These are phyloP conservation scores for Spergularia marina DNA, from an alignment of 148 eudicot species.

Conservation along the genomic window DNA sequence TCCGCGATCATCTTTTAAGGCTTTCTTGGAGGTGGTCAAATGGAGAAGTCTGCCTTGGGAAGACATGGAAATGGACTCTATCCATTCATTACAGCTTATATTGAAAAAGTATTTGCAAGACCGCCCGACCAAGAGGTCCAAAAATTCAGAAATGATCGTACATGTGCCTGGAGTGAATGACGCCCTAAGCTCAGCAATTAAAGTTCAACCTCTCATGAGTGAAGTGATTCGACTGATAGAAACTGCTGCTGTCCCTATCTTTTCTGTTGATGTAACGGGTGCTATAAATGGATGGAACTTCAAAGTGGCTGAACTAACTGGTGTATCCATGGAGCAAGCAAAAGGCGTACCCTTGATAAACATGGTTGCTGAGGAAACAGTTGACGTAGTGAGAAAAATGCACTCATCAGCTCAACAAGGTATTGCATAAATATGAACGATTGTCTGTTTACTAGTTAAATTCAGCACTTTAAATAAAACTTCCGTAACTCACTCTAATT, in stretches of 20 bases:
- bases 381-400: constrained; percentile 39
- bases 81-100: constrained; percentile 71
- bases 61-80: constrained; percentile 91
- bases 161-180: constrained; percentile 43
- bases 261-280: constrained; percentile 71
- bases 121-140: constrained; percentile 27
- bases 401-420: constrained; percentile 68
- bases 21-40: constrained; percentile 77
- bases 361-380: constrained; percentile 54
- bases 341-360: constrained; percentile 48
- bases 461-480: not conserved
- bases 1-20: constrained; percentile 80
- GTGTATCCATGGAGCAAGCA: constrained; percentile 55
- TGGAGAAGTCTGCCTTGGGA: constrained; percentile 81
- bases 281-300: constrained; percentile 79
- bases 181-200: constrained; percentile 40
- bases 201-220: constrained; percentile 54
- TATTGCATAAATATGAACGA: constrained; percentile 22
- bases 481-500: not conserved
- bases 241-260: constrained; percentile 80
- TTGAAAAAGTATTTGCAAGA: constrained; percentile 54
- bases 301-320: constrained; percentile 70
- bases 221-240: constrained; percentile 88
- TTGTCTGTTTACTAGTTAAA: not conserved
- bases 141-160: constrained; percentile 54